A percentile compares a stretch with the other conserved stretches of the same genome.
Evolutionary conservation across 2,329 filamentous ascomycete species (phyloP).

Genomic region (Paraphaeosphaeria sporulosa): DNA sequence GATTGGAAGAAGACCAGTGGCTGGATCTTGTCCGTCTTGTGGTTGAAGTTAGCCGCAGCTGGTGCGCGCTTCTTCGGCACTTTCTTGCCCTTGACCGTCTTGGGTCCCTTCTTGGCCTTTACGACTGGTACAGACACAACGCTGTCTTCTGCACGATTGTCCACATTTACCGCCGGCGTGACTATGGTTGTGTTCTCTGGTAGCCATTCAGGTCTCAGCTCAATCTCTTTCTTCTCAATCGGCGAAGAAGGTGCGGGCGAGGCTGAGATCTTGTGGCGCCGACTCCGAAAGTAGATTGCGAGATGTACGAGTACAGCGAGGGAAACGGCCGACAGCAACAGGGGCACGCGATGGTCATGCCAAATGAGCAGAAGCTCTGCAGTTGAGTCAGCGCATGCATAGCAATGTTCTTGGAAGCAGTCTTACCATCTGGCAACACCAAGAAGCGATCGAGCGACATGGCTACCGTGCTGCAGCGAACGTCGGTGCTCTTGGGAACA

Average conservation of each 20-base stretch:
- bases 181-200: constrained; percentile 41
- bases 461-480: constrained; percentile 2
- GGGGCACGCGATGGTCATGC: constrained; percentile 45
- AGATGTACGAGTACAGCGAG: constrained; percentile 41
- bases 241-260: constrained; percentile 45
- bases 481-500: not conserved
- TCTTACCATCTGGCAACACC: constrained; percentile 7
- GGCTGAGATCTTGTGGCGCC: constrained; percentile 36
- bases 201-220: constrained; percentile 45
- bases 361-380: constrained; percentile 47
- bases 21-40: constrained; percentile 63
- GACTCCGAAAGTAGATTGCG: constrained; percentile 33
- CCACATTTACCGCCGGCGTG: constrained; percentile 29
- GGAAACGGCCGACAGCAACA: constrained; percentile 42
- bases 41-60: constrained; percentile 32
- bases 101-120: constrained; percentile 44
- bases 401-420: not conserved
- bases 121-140: constrained; percentile 26
- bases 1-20: constrained; percentile 89
- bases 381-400: not conserved
- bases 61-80: constrained; percentile 27
- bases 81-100: constrained; percentile 49
- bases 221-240: constrained; percentile 38
- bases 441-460: constrained; percentile 4
- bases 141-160: constrained; percentile 41